These are phyloP conservation scores for Ajuga chamaepitys DNA, from an alignment of 257 asterid species.

Conservation along the genomic window DNA sequence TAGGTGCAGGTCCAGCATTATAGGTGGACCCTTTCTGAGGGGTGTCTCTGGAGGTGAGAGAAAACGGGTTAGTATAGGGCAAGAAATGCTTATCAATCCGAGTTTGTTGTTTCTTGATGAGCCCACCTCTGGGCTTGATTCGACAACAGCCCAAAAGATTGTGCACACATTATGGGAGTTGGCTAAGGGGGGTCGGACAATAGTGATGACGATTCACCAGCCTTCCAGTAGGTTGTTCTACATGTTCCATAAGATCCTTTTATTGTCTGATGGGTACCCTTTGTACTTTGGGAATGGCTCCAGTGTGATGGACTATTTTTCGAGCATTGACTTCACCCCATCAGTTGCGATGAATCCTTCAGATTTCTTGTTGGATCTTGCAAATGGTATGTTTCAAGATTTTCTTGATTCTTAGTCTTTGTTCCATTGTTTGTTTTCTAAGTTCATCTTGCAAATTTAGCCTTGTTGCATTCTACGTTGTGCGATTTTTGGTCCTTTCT, in stretches of 20 bases:
- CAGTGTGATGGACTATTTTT: constrained; percentile 44
- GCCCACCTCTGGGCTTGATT: constrained; percentile 79
- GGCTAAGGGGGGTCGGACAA: constrained; percentile 51
- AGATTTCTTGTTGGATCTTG: constrained; percentile 75
- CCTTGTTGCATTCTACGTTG: too few species aligned
- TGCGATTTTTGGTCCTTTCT: too few species aligned
- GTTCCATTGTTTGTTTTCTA: too few species aligned
- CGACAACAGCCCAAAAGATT: constrained; percentile 67
- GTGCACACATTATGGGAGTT: constrained; percentile 55
- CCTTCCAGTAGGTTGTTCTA: constrained; percentile 71
- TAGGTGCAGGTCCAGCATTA: constrained; percentile 39
- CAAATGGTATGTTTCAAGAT: constrained; percentile 42
- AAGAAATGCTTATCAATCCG: constrained; percentile 77
- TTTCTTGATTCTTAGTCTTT: background rate
- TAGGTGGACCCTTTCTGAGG: constrained; percentile 38
- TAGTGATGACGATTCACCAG: constrained; percentile 74
- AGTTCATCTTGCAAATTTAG: too few species aligned
- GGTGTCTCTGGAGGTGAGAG: constrained; percentile 81
- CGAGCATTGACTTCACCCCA: constrained; percentile 42
- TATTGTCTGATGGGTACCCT: constrained; percentile 60
- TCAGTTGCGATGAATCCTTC: constrained; percentile 65
- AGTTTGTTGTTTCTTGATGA: constrained; percentile 67
- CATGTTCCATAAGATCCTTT: constrained; percentile 60
- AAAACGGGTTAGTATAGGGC: constrained; percentile 76
- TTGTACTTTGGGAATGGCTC: constrained; percentile 56